Percentiles rank a stretch among this genome's conserved stretches.
Evolutionary conservation across 306 rosid genomes (phyloP).

Genomic region (Quercus aquifolioides): DNA sequence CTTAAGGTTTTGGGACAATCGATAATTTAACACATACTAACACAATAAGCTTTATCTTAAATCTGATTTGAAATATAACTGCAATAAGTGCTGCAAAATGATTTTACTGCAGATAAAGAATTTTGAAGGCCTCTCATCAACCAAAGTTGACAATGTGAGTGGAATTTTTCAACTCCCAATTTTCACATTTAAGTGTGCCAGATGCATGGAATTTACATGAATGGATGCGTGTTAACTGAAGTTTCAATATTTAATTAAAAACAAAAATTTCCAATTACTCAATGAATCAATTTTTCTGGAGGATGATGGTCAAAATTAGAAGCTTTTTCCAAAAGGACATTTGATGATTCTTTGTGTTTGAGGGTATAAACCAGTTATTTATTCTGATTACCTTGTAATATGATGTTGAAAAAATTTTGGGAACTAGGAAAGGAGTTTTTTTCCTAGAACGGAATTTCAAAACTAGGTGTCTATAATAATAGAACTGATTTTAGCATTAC

Average conservation of each 20-base stretch:
- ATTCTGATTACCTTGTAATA: not conserved
- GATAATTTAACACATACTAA: not conserved
- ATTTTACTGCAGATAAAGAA: conserved; percentile 42
- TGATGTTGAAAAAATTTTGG: too few relatives aligned
- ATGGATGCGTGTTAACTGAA: too few relatives aligned
- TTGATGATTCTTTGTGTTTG: conserved; percentile 54
- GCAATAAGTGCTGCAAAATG: conserved; percentile 35
- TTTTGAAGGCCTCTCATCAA: conserved; percentile 48
- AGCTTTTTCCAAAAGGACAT: not conserved
- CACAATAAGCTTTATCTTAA: not conserved
- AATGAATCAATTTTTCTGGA: conserved; percentile 7
- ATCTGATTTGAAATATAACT: conserved; percentile 5
- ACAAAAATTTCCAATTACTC: not conserved
- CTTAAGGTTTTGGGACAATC: too few relatives aligned
- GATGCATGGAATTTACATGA: not conserved
- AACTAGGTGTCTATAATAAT: too few relatives aligned
- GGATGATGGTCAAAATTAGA: conserved; percentile 37
- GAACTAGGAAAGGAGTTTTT: too few relatives aligned
- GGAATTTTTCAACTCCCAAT: conserved; percentile 1
- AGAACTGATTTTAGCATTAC: too few relatives aligned
- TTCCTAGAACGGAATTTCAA: too few relatives aligned
- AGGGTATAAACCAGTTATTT: conserved; percentile 23
- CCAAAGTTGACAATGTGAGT: conserved; percentile 42
- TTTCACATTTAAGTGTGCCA: not conserved
- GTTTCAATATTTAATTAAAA: not conserved